Base-by-base conservation (phyloP, 345 rosid species). In the Rhizophora mangle region DNA sequence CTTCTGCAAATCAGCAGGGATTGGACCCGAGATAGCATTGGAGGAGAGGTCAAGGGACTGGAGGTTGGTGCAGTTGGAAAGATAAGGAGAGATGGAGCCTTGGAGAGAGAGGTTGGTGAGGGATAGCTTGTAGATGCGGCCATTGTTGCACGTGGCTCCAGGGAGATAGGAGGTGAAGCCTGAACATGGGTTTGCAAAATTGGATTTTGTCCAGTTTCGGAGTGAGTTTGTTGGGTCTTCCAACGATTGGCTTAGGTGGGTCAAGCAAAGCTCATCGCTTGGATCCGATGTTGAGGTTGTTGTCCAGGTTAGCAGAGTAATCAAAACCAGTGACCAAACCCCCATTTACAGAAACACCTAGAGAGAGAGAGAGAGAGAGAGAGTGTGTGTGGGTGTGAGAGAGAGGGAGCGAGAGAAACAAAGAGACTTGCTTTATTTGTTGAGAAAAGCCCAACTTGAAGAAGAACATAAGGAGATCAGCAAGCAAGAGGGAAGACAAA, bases 21-120 rank as follows among this genome's bases (percentile, higher is more conserved):
- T 87, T 37, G 84, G 71, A 6, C 97, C 98, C 31, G 97, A 64
- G 73, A 94, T 71, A 49, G 84, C 72, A 79, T 94, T 94, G 10
- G 97, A 87, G 16, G 97, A 91, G 51, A 94, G 87, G 84, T 94
- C 98, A n/a, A 94, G 84, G 0, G 96, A 79, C 71, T 94, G 98
- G 54, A 94, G 93, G 67, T 92, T 91, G 20, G 97, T 87, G 76
- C 98, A 94, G 76, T 89, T 91, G 5, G 98, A 83, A 27, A 94
- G 74, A 64, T 56, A 84, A 18, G 97, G 96, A 2, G 98, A 91
- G 71, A 94, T 83, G 2, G 89, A 71, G 78, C 98, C 98, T 52
- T 83, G 89, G 15, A 94, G 87, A 43, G 90, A 82, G 71, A 91
- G 88, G 56, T 82, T 86, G 0, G 85, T 81, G 49, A 92, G 87